phyloP scores from a whole-genome alignment of 2,329 filamentous ascomycete genomes.

The Emmonsiellopsis sp. region DNA sequence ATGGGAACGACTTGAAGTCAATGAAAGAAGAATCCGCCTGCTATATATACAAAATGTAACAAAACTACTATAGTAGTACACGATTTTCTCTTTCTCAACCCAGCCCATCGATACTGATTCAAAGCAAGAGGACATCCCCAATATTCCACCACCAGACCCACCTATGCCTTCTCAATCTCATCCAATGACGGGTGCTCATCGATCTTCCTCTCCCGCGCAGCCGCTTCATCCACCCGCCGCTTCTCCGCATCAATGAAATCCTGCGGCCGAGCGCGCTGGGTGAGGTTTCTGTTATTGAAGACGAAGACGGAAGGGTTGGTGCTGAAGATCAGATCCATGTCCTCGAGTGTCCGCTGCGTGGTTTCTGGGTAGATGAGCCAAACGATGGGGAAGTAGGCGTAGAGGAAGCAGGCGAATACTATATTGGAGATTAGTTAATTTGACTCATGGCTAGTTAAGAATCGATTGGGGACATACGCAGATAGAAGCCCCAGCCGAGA shows the following conservation, averaged over 20 bases:
- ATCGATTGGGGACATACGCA: constrained; percentile 10
- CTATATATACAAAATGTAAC: too few relatives aligned
- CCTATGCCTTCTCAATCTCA: neutral
- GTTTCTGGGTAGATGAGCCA: constrained; percentile 46
- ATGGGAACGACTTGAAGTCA: too few relatives aligned
- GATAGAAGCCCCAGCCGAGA: constrained; percentile 28
- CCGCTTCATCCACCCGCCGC: neutral
- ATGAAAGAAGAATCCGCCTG: too few relatives aligned
- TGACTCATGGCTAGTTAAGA: neutral
- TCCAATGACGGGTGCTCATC: neutral
- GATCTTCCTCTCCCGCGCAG: neutral
- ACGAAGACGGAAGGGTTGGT: constrained; percentile 1
- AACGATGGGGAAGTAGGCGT: constrained; percentile 30
- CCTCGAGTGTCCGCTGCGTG: constrained; percentile 35
- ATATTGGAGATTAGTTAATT: neutral
- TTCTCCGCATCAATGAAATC: constrained; percentile 1
- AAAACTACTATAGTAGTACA: too few relatives aligned
- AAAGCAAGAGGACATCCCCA: too few relatives aligned
- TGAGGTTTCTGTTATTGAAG: constrained; percentile 1
- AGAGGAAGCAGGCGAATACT: constrained; percentile 25
- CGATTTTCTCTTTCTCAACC: too few relatives aligned
- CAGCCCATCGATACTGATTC: too few relatives aligned
- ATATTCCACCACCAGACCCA: too few relatives aligned
- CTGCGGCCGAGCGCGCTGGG: neutral
- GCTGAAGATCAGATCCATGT: constrained; percentile 24